Base-by-base conservation (phyloP, 2,329 filamentous ascomycete species). In the Botrytis hyacinthi region DNA sequence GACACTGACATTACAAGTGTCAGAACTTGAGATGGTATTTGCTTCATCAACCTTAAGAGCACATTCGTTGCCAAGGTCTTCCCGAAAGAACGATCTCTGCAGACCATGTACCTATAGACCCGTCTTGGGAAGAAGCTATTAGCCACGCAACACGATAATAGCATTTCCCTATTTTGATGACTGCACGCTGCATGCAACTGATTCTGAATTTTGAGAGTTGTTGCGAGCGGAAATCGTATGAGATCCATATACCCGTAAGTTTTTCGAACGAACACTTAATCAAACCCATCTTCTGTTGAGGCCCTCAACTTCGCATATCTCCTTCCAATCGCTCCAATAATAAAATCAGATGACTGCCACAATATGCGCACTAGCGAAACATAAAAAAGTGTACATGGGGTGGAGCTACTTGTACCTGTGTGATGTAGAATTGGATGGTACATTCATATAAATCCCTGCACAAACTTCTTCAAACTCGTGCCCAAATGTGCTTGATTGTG, bases 391-490 rank as follows among this genome's bases (percentile, higher is more conserved):
- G n/a, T 26, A 22, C 37, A 65, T 44, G 57, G 35, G 29, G 62
- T 40, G 48, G 29, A 37, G 48, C 51, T 40, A 20, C 68, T 54
- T 37, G 54, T 63, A 59, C 68, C 48, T 66, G 65, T 65, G 48
- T 29, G 48, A 57, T 57, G 44, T 67, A 40, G 62, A 66, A 44
- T 46, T 63, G 60, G 59, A 73, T 54, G 66, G 46, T 42, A 71
- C 46, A 73, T 65, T 65, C 72, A 73, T 69, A 60, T 69, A 71
- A 62, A 70, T 51, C 72, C 72, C 26, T 73, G 72, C 51, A 32
- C 16, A n/a, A 14, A 63, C 20, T 61, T 63, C 46, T 70, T 60
- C 65, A 62, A 69, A 69, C 40, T 70, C 22, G 26, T 63, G 65
- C 57, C 72, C 57, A 70, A 73, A 59, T 54, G 54, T 29, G 40